A percentile compares a stretch with the other conserved stretches of the same genome.
These are phyloP conservation scores for Elasticomyces elasticus DNA, from an alignment of 495 filamentous ascomycete species.

Conservation along the genomic window DNA sequence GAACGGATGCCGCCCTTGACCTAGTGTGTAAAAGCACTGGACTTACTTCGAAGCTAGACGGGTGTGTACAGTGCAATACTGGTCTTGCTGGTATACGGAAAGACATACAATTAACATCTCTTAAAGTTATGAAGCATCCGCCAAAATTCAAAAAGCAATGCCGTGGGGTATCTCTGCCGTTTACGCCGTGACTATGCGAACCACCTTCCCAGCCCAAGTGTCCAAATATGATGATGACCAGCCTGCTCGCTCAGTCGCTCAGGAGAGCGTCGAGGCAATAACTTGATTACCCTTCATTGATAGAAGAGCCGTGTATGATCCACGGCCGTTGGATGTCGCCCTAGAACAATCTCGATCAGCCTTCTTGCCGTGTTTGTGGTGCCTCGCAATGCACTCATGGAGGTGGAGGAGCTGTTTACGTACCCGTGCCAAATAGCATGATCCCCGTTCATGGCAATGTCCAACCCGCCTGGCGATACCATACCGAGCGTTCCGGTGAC, in stretches of 20 bases:
- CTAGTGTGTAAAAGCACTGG: no score
- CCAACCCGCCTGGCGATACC: conserved; percentile 8
- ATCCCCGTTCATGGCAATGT: conserved; percentile 6
- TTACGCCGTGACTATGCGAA: background rate
- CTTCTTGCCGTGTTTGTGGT: background rate
- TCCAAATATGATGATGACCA: background rate
- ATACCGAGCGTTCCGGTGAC: conserved; percentile 10
- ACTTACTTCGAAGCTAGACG: no score
- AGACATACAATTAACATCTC: no score
- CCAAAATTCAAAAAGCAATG: background rate
- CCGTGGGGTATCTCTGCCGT: background rate
- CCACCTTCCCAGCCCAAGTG: no score
- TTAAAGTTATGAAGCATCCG: no score
- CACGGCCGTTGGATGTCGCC: background rate
- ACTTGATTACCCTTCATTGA: background rate
- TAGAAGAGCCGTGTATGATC: conserved; percentile 1
- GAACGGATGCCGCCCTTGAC: no score
- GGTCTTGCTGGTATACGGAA: no score
- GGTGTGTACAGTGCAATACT: no score
- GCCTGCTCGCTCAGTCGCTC: background rate
- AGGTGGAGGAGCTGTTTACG: background rate
- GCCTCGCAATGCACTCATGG: background rate
- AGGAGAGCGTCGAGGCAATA: background rate
- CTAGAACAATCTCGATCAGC: conserved; percentile 9
- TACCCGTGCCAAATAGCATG: conserved; percentile 14